These are phyloP conservation scores for Serendipita sp. DNA, from an alignment of 768 basidiomycete species.

Conservation along the genomic window DNA sequence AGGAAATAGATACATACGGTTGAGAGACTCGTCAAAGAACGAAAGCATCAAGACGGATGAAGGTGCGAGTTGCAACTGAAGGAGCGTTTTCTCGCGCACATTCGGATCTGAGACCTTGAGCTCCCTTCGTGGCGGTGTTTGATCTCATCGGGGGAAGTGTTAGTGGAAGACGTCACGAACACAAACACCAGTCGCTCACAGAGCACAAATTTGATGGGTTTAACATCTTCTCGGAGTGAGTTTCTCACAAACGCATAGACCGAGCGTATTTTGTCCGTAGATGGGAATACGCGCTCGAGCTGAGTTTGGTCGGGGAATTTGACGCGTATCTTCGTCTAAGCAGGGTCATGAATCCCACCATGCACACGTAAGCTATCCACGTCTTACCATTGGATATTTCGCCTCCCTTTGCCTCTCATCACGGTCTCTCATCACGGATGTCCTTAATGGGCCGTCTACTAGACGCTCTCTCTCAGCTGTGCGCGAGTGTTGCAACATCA, in stretches of 20 bases:
- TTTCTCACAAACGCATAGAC: slow-evolving; percentile 75
- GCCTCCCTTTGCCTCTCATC: slow-evolving; percentile 42
- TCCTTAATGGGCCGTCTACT: slow-evolving; percentile 52
- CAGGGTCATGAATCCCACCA: background rate
- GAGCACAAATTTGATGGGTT: slow-evolving; percentile 67
- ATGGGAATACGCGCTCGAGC: slow-evolving; percentile 64
- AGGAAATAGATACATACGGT: slow-evolving; percentile 31
- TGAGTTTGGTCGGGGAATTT: slow-evolving; percentile 69
- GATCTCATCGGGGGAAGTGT: slow-evolving; percentile 33
- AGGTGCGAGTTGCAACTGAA: slow-evolving; percentile 61
- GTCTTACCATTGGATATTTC: slow-evolving; percentile 55
- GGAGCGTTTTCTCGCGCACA: slow-evolving; percentile 50
- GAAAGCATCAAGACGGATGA: slow-evolving; percentile 61
- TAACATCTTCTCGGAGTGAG: slow-evolving; percentile 56
- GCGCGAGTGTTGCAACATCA: slow-evolving; percentile 47
- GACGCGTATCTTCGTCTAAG: slow-evolving; percentile 66
- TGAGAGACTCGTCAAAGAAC: slow-evolving; percentile 57
- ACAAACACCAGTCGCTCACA: slow-evolving; percentile 34
- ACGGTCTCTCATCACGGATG: slow-evolving; percentile 48
- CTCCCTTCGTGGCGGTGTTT: slow-evolving; percentile 69
- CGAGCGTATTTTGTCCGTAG: slow-evolving; percentile 60
- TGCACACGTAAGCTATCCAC: background rate
- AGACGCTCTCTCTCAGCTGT: slow-evolving; percentile 46
- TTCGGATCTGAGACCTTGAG: slow-evolving; percentile 64
- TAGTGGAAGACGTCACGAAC: background rate